These are phyloP conservation scores for Xerocomus brunneocitrinus DNA, from an alignment of 768 basidiomycete species.

Conservation along the genomic window DNA sequence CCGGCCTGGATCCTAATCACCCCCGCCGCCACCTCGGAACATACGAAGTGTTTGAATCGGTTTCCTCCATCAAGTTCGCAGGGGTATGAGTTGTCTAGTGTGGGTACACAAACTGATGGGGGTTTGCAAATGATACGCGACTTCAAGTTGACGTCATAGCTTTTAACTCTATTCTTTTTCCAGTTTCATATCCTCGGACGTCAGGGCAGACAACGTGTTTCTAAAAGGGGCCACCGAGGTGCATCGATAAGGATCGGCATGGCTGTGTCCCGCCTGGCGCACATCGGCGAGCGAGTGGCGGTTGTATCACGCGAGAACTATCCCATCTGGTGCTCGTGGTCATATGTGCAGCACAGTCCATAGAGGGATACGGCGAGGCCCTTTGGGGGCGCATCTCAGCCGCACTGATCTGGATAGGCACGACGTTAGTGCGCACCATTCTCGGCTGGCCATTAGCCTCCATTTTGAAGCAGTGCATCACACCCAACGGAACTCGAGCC, in stretches of 20 bases:
- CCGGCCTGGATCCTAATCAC: neutral
- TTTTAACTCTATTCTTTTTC: conserved; percentile 18
- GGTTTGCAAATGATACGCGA: conserved; percentile 12
- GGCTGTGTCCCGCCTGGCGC: conserved; percentile 9
- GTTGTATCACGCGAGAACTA: conserved; percentile 16
- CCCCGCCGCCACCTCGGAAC: neutral
- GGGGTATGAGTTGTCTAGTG: neutral
- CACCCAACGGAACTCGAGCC: conserved; percentile 18
- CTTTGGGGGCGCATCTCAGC: conserved; percentile 20
- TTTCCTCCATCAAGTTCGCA: conserved; percentile 5
- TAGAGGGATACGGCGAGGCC: conserved; percentile 1
- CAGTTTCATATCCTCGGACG: conserved; percentile 21
- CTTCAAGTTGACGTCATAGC: conserved; percentile 8
- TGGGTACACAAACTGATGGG: conserved; percentile 7
- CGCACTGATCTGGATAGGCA: conserved; percentile 24
- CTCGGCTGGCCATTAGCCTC: conserved; percentile 12
- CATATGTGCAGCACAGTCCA: conserved; percentile 14
- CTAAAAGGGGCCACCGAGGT: conserved; percentile 20
- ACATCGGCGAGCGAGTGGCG: conserved; percentile 9
- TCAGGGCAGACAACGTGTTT: neutral
- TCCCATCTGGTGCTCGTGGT: conserved; percentile 16
- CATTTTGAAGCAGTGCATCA: conserved; percentile 10
- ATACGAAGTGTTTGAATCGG: conserved; percentile 18
- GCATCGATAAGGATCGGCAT: conserved; percentile 30
- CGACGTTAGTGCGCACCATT: conserved; percentile 19